Conservation (phyloP, 2,329 filamentous ascomycete species). For the Akanthomyces lecanii region DNA sequence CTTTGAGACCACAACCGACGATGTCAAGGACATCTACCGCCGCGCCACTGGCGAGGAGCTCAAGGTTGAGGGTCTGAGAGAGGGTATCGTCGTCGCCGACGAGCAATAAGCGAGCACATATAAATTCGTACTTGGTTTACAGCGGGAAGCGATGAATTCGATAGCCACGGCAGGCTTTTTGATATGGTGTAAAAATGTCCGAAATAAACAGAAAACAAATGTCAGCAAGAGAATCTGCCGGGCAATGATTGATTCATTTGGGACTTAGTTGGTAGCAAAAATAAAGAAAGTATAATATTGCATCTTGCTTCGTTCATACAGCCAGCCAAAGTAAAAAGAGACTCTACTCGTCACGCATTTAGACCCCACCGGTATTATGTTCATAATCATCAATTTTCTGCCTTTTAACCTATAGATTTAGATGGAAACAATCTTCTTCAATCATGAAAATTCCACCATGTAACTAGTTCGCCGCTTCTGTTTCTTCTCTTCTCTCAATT, state of each 20-base stretch:
- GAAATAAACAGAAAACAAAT: neutral
- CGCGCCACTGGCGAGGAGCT: conserved; percentile 80
- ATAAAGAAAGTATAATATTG: neutral
- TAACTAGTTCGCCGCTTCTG: neutral
- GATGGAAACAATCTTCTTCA: neutral
- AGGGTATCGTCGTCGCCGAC: conserved; percentile 70
- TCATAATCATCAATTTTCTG: conserved; percentile 17
- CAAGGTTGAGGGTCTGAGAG: conserved; percentile 80
- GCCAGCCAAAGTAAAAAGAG: neutral
- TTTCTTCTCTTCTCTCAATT: neutral
- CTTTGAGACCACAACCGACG: conserved; percentile 88
- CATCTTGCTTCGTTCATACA: neutral
- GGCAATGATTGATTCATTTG: conserved; percentile 5
- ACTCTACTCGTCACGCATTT: neutral
- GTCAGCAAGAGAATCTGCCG: neutral
- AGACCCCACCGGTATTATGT: neutral
- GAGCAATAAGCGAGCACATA: conserved; percentile 44
- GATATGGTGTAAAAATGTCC: neutral
- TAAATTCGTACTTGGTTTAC: conserved; percentile 8
- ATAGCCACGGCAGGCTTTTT: conserved; percentile 6
- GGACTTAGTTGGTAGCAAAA: conserved; percentile 5
- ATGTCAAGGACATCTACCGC: conserved; percentile 89
- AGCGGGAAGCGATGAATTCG: conserved; percentile 7
- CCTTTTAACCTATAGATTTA: neutral
- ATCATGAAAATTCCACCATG: conserved; percentile 15